These are phyloP conservation scores for Aspergillus sojae DNA, from an alignment of 2,329 filamentous ascomycete species.

Conservation along the genomic window DNA sequence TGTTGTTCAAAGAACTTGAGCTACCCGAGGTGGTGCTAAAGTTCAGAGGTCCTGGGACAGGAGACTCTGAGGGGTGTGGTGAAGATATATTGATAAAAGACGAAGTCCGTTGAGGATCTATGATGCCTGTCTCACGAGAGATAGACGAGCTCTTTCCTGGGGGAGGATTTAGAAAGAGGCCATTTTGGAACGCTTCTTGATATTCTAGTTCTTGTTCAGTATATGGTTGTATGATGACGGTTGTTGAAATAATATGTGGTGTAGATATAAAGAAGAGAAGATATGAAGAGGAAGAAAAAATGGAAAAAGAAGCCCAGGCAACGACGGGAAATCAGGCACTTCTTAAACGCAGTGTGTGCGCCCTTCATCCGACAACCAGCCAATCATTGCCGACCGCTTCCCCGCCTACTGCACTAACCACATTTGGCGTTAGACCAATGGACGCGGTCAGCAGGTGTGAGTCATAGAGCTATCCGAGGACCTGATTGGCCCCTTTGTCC, in stretches of 20 bases:
- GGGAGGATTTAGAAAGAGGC: conserved; percentile 40
- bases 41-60: conserved; percentile 50
- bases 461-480: conserved; percentile 28
- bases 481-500: conserved; percentile 30
- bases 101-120: conserved; percentile 38
- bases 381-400: conserved; percentile 27
- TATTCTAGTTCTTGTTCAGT: conserved; percentile 17
- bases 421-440: conserved; percentile 5
- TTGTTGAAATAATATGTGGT: conserved; percentile 11
- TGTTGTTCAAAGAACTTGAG: conserved; percentile 44
- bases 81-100: conserved; percentile 31
- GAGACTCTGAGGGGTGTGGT: conserved; percentile 45
- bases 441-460: conserved; percentile 38
- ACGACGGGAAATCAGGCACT: conserved; percentile 42
- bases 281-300: conserved; percentile 14
- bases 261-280: conserved; percentile 8
- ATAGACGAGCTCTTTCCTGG: conserved; percentile 37
- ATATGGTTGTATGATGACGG: conserved; percentile 24
- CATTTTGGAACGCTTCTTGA: conserved; percentile 39
- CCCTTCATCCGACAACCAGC: conserved; percentile 21
- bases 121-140: conserved; percentile 43
- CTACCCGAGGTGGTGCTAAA: conserved; percentile 46
- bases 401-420: conserved; percentile 19
- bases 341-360: conserved; percentile 35
- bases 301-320: conserved; percentile 37